These are phyloP conservation scores for Fusarium compactum DNA, from an alignment of 2,329 filamentous ascomycete species.

Conservation along the genomic window DNA sequence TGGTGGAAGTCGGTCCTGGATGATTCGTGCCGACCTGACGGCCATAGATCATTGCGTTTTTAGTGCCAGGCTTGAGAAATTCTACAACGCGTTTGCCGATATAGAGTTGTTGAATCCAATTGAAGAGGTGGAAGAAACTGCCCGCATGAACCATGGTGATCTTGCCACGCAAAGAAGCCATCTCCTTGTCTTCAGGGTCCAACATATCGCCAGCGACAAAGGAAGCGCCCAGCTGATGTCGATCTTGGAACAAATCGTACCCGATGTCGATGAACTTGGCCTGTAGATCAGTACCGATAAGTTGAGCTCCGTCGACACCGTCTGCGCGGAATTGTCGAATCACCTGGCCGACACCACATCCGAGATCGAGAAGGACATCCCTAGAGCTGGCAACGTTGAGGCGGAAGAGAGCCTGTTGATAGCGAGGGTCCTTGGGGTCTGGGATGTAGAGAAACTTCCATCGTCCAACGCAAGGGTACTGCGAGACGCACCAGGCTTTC, in stretches of 20 bases:
- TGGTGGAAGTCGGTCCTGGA: constrained; percentile 39
- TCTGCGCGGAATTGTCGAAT: constrained; percentile 63
- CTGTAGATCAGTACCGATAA: constrained; percentile 65
- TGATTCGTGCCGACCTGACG: constrained; percentile 60
- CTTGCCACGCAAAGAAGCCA: constrained; percentile 53
- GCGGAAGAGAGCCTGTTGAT: constrained; percentile 57
- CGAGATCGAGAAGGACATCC: constrained; percentile 61
- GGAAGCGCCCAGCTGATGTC: constrained; percentile 57
- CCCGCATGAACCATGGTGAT: constrained; percentile 63
- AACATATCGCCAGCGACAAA: constrained; percentile 67
- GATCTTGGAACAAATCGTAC: constrained; percentile 74
- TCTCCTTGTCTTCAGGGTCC: constrained; percentile 53
- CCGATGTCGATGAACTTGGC: constrained; percentile 67
- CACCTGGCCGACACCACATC: constrained; percentile 64
- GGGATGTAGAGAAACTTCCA: constrained; percentile 63
- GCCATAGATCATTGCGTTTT: constrained; percentile 63
- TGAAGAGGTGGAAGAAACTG: constrained; percentile 65
- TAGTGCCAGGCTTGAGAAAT: constrained; percentile 59
- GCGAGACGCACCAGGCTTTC: constrained; percentile 59
- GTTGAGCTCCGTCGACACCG: constrained; percentile 60
- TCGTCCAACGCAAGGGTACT: constrained; percentile 61
- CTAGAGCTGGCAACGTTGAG: constrained; percentile 54
- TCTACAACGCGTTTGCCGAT: constrained; percentile 59
- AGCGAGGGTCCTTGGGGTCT: constrained; percentile 56
- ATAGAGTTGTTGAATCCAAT: constrained; percentile 60